Base-by-base conservation (phyloP, 2,329 filamentous ascomycete genomes). In the Claviceps digitariae region DNA sequence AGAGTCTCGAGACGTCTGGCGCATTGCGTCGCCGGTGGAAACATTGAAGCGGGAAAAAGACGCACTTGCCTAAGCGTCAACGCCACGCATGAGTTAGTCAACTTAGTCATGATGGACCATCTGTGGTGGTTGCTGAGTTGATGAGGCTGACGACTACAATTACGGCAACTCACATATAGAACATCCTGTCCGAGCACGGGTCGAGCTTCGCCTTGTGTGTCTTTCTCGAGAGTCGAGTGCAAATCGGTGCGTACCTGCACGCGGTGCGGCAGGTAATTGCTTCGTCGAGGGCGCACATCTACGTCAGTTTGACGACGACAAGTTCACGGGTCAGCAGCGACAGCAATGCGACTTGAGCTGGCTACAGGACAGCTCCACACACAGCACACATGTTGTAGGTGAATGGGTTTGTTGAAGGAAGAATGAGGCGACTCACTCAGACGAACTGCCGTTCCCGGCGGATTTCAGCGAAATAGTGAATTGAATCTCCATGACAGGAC, bases 181-280 rank as follows among this genome's bases (percentile, higher is more conserved):
- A 51, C 68, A 70, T 34, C 68, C 68, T 15, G 67, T 68, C 20
- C 68, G 68, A 17, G 68, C 67, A 43, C 68, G 63, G 2, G 64
- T 66, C 12, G 67, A 68, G 56, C 68, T 69, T 23, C 67, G 65
- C 15, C 68, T 61, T 7, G 68, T 70, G 54, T 70, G 67, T 51
- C 67, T 62, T 8, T 66, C 64, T 51, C 67, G 60, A 6, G 67
- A 60, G 38, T 69, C 67, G 40, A 70, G 66, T 2, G 68, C 68
- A 59, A 70, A 70, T 17, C 66, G 62, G 63, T 69, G 65, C 9
- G 64, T 67, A 17, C 64, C 62, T 31, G 62, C 62, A 49, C 56
- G 59, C 10, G 60, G 57, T 41, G 59, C 51, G 1, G 57, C 48
- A 10, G 58, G 44, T 1, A 47, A 10, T 15, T 54, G 34, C 12